Evolutionary conservation across 129 eudicot genomes (phyloP), one percentile per base, ranked within the genome.

Genomic region (Glebionis coronaria): DNA sequence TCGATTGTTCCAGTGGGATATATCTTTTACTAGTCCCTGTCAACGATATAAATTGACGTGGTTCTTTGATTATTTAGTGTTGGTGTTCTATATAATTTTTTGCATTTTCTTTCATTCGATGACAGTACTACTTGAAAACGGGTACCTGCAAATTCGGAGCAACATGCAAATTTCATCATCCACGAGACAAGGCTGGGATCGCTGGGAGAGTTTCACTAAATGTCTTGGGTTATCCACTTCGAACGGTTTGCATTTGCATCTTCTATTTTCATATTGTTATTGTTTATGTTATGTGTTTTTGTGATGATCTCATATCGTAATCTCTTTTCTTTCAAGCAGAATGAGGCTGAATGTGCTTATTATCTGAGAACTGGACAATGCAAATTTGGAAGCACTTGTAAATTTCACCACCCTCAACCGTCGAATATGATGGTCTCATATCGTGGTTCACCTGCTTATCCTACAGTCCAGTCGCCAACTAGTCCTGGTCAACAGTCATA

Each of bases 91-190:
- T 27, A 28, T 66, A 15, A 65, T 56, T 28, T 55, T 54, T 35
- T 35, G 10, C 65, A 9, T 56, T 44, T 29, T 44, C 65, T 57
- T 70, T 18, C 61, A 47, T 25, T 65, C 19, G 65, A 73, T 63
- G 55, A 61, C 81, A 88, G 98, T 93, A 86, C 78, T 93, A 84
- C 76, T 70, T 88, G 71, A 93, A 86, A 78, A 93, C 95, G 20
- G 98, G 98, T 31, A 80, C 97, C 44, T 93, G 98, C 82, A 93
- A 93, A 55, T 93, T 86, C 83, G 98, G 98, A 71, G 90, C 87
- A 46, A 88, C 97, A 13, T 93, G 97, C 83, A 93, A 93, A 75
- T 93, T 88, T 84, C 88, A 93, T 76, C 98, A 93, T 81, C 98
- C 98, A 18, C 79, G 84, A 76, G 98, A 93, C 65, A 88, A 92